Percentiles rank a stretch among this genome's conserved stretches.
phyloP scores from a whole-genome alignment of 805 yeast species.

The Kodamaea lidongshanica region DNA sequence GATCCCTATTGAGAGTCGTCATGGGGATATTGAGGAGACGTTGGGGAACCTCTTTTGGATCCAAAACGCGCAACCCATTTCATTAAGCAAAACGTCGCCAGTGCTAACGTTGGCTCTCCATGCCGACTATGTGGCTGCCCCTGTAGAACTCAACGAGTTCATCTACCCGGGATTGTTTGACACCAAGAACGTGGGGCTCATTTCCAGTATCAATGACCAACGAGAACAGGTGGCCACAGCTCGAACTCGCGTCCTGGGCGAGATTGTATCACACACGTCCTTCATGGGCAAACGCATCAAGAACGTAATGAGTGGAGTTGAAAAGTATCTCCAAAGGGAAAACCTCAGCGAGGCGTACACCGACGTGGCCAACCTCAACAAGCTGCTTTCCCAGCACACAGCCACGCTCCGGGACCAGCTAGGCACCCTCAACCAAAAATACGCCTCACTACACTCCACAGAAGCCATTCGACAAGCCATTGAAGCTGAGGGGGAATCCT shows the following conservation, averaged over 20 bases:
- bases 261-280: slow-evolving; percentile 27
- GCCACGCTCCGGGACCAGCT: slow-evolving; percentile 15
- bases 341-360: slow-evolving; percentile 12
- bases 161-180: slow-evolving; percentile 34
- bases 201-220: slow-evolving; percentile 16
- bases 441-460: slow-evolving; percentile 15
- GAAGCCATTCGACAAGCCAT: slow-evolving; percentile 1
- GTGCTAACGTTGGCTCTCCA: slow-evolving; percentile 25
- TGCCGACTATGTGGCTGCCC: slow-evolving; percentile 21
- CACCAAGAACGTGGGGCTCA: slow-evolving; percentile 15
- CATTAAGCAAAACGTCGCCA: slow-evolving; percentile 24
- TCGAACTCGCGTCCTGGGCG: slow-evolving; percentile 17
- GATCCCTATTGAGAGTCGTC: slow-evolving; percentile 28
- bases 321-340: slow-evolving; percentile 13
- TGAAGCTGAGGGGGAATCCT: slow-evolving; percentile 3
- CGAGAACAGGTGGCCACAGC: slow-evolving; percentile 12
- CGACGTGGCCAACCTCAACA: slow-evolving; percentile 15
- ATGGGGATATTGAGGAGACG: slow-evolving; percentile 23
- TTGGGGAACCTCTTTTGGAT: slow-evolving; percentile 36
- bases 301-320: slow-evolving; percentile 19
- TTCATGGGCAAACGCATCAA: slow-evolving; percentile 36
- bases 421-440: slow-evolving; percentile 12
- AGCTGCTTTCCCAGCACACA: slow-evolving; percentile 15
- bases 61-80: slow-evolving; percentile 25
- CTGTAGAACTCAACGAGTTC: slow-evolving; percentile 21